Evolutionary conservation across 768 basidiomycete genomes (phyloP).

Genomic region (Suillus placidus): DNA sequence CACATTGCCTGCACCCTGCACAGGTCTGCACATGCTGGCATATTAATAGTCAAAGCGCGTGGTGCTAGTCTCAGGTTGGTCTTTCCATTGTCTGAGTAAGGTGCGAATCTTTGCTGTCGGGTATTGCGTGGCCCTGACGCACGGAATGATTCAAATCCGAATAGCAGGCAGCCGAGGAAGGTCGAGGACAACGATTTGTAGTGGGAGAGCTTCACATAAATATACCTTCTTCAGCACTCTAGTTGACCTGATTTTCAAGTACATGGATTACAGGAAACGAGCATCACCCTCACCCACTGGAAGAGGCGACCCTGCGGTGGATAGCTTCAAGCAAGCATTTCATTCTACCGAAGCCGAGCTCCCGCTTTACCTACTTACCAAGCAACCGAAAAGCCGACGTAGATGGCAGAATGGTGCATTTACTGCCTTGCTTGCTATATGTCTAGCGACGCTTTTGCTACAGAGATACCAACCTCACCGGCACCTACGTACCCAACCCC

Average conservation of each 20-base stretch:
- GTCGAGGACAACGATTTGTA: background rate
- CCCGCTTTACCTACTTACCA: background rate
- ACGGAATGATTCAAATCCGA: background rate
- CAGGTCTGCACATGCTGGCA: too few species aligned
- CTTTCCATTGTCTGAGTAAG: background rate
- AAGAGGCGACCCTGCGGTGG: background rate
- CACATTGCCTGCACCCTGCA: too few species aligned
- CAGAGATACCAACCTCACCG: constrained; percentile 1
- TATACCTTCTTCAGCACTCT: background rate
- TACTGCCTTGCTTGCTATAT: constrained; percentile 15
- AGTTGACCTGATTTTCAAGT: background rate
- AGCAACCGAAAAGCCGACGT: background rate
- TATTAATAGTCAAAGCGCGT: too few species aligned
- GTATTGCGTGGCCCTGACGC: background rate
- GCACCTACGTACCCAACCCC: background rate
- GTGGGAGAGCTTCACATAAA: background rate
- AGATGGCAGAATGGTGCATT: constrained; percentile 20
- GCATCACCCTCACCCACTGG: background rate
- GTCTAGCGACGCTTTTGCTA: constrained; percentile 14
- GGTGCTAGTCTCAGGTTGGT: too few species aligned
- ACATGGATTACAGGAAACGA: background rate
- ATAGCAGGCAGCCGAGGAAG: background rate
- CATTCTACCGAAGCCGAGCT: background rate
- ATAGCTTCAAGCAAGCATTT: background rate
- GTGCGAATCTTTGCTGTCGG: background rate